phyloP scores from a whole-genome alignment of 176 grass and related monocot species.

The Chrysopogon serrulatus region DNA sequence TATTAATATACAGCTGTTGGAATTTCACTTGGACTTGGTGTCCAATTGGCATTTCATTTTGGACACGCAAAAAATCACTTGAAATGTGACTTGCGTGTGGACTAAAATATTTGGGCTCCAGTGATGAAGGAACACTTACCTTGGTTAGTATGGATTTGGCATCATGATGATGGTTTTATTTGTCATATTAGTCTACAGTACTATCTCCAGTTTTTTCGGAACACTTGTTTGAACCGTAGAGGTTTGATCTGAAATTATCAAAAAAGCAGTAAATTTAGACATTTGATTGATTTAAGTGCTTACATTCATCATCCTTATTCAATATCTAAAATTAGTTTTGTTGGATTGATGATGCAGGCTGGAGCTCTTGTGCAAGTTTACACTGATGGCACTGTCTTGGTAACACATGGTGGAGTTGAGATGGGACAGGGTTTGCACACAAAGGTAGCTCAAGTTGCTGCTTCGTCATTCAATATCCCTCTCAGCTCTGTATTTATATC shows the following conservation, averaged over 20 bases:
- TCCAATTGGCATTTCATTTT: neutral
- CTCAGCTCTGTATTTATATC: constrained; percentile 89
- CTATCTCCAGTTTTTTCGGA: neutral
- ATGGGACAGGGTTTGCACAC: constrained; percentile 99
- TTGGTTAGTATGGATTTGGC: neutral
- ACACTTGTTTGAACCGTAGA: neutral
- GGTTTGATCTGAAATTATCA: neutral
- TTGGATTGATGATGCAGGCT: constrained; percentile 52
- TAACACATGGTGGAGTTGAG: constrained; percentile 96
- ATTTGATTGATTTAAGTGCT: neutral
- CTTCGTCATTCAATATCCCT: constrained; percentile 75
- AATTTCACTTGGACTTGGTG: no score
- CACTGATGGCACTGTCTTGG: constrained; percentile 87
- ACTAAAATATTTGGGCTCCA: neutral
- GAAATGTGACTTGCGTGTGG: no score
- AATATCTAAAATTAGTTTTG: constrained; percentile 15
- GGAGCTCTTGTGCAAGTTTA: constrained; percentile 96
- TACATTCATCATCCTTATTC: neutral
- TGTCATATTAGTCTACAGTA: neutral
- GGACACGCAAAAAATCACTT: no score
- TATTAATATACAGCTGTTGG: no score
- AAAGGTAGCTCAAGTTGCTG: constrained; percentile 93
- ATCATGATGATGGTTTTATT: neutral
- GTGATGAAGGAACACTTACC: neutral
- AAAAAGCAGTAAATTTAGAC: neutral